phyloP scores from a whole-genome alignment of 257 asterid species.

The Sherardia arvensis region DNA sequence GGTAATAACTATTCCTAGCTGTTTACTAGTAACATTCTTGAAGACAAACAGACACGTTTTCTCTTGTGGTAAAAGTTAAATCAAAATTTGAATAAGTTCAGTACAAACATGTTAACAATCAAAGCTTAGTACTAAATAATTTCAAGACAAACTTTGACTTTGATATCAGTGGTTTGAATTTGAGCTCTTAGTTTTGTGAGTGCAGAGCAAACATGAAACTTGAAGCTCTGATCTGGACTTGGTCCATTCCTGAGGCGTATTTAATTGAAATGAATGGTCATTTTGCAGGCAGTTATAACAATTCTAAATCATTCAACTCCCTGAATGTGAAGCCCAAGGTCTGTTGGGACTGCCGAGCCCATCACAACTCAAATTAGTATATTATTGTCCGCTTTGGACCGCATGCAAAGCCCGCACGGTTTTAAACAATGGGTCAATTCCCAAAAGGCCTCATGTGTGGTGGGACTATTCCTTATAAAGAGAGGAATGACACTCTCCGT shows the following conservation, averaged over 20 bases:
- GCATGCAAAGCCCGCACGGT: no score
- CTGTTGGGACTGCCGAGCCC: no score
- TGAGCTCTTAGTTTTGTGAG: neutral
- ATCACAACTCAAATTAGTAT: no score
- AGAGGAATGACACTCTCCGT: no score
- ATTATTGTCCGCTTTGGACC: no score
- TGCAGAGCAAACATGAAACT: neutral
- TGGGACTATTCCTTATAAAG: no score
- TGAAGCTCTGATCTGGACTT: neutral
- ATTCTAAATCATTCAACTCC: conserved; percentile 69
- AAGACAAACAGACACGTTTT: conserved; percentile 13
- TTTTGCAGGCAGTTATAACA: conserved; percentile 58
- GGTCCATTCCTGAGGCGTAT: neutral
- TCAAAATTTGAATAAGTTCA: no score
- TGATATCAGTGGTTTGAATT: neutral
- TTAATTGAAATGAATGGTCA: conserved; percentile 3
- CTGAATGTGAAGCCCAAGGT: conserved; percentile 56
- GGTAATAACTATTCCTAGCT: conserved; percentile 35
- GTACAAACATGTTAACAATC: no score
- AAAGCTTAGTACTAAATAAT: no score
- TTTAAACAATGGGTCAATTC: no score
- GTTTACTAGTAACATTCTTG: conserved; percentile 1
- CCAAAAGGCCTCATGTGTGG: no score
- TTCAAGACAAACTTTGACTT: neutral
- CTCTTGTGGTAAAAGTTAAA: no score